Percentiles rank a stretch among this genome's conserved stretches.
phyloP scores from a whole-genome alignment of 2,329 filamentous ascomycete species.

The Xylariomycetidae sp. region DNA sequence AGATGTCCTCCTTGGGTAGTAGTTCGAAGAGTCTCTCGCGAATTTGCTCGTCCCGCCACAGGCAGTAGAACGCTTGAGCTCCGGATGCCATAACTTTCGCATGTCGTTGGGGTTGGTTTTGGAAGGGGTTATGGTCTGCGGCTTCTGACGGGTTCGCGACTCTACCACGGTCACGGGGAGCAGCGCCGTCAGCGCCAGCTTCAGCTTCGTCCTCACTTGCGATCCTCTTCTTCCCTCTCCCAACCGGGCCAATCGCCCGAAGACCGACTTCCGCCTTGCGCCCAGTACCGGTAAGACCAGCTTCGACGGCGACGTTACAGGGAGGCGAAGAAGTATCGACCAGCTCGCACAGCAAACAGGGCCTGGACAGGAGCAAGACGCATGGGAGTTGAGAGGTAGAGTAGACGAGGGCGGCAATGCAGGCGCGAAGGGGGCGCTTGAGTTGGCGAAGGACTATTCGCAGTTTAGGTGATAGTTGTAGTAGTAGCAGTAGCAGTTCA shows the following conservation, averaged over 20 bases:
- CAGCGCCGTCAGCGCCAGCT: too few species aligned
- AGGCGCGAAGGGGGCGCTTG: slow-evolving; percentile 9
- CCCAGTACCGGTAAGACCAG: too few species aligned
- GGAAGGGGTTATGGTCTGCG: slow-evolving; percentile 10
- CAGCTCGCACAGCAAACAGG: not conserved
- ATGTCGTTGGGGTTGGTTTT: slow-evolving; percentile 34
- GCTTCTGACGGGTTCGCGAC: slow-evolving; percentile 5
- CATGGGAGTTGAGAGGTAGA: not conserved
- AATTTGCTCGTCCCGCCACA: slow-evolving; percentile 48
- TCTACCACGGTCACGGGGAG: too few species aligned
- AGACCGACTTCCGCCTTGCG: too few species aligned
- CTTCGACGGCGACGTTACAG: not conserved
- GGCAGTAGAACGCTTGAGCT: slow-evolving; percentile 46
- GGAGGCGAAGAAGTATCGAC: not conserved
- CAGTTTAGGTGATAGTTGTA: too few species aligned
- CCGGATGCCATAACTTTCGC: slow-evolving; percentile 46
- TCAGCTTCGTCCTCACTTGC: not conserved
- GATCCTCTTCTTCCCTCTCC: not conserved
- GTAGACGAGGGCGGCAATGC: slow-evolving; percentile 8
- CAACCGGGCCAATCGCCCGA: too few species aligned
- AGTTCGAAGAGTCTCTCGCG: slow-evolving; percentile 43
- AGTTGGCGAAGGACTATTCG: slow-evolving; percentile 27
- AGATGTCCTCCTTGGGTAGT: slow-evolving; percentile 46
- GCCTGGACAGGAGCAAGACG: not conserved
- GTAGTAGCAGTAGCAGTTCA: slow-evolving; percentile 29